Conservation (phyloP, 768 basidiomycete species). For the Phlebiopsis gigantea region DNA sequence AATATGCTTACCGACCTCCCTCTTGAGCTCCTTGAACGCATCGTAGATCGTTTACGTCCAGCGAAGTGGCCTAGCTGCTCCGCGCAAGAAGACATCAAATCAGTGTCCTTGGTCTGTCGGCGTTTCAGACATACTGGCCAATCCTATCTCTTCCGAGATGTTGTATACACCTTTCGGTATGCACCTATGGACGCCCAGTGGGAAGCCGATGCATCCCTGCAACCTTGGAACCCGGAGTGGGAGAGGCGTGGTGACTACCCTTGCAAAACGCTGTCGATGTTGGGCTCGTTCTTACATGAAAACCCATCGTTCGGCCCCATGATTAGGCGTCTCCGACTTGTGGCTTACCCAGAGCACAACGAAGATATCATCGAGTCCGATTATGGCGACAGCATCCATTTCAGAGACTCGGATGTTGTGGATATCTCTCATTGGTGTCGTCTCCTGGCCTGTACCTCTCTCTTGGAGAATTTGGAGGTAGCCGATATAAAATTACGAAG, state of each 20-base stretch:
- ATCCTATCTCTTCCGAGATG: not conserved
- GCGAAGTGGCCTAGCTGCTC: not conserved
- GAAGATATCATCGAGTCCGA: not conserved
- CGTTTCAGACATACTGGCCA: not conserved
- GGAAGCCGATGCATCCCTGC: not conserved
- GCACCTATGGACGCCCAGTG: not conserved
- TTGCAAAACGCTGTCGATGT: not conserved
- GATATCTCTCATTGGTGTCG: not conserved
- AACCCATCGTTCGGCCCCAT: not conserved
- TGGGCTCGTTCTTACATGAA: not conserved
- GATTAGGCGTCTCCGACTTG: not conserved
- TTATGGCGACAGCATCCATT: not conserved
- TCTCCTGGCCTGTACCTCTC: not conserved
- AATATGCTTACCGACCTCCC: not conserved
- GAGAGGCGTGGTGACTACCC: not conserved
- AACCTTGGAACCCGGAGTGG: not conserved
- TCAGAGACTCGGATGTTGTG: not conserved
- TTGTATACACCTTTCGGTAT: not conserved
- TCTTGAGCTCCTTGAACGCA: not conserved
- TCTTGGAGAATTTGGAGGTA: not conserved
- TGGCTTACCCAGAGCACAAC: not conserved
- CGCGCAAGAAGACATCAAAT: not conserved
- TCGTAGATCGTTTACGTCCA: not conserved
- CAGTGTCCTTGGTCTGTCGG: not conserved
- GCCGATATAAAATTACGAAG: not conserved